These are phyloP conservation scores for Lodderomyces elongisporus DNA, from an alignment of 1,139 yeast species.

Conservation along the genomic window DNA sequence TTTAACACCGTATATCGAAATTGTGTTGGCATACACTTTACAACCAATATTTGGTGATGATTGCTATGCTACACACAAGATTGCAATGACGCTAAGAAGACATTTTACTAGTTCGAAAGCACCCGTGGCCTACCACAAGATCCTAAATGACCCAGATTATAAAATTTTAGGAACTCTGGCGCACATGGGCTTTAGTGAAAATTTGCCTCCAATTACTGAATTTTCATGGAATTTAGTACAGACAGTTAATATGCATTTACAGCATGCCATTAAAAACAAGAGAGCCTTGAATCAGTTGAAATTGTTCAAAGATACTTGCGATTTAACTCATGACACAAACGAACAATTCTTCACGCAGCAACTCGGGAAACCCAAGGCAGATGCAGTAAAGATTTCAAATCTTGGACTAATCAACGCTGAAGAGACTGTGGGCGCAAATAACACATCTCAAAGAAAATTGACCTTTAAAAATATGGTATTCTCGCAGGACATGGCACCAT, in stretches of 20 bases:
- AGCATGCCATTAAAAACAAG: conserved; percentile 18
- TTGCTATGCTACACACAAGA: conserved; percentile 20
- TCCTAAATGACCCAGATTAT: conserved; percentile 18
- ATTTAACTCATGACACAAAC: conserved; percentile 17
- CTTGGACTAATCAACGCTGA: conserved; percentile 29
- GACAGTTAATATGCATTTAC: conserved; percentile 18
- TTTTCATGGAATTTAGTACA: conserved; percentile 36
- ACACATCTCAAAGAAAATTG: conserved; percentile 16
- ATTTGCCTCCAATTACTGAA: conserved; percentile 24
- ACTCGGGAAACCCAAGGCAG: conserved; percentile 28
- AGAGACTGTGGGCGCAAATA: conserved; percentile 4
- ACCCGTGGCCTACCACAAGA: conserved; percentile 15
- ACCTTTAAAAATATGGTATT: conserved; percentile 29
- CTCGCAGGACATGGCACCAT: conserved; percentile 35
- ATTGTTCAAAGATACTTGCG: conserved; percentile 17
- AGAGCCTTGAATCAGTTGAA: conserved; percentile 22
- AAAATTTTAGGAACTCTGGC: conserved; percentile 33
- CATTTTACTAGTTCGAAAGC: conserved; percentile 17
- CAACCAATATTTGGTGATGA: conserved; percentile 25
- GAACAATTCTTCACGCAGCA: conserved; percentile 18
- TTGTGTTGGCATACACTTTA: conserved; percentile 23
- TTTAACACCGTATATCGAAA: conserved; percentile 31
- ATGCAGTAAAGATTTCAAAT: conserved; percentile 35
- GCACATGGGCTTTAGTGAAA: conserved; percentile 28
- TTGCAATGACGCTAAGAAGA: conserved; percentile 36